Percentiles rank a stretch among this genome's conserved stretches.
Evolutionary conservation across 495 filamentous ascomycete genomes (phyloP).

Genomic region (Annulohypoxylon bovei): DNA sequence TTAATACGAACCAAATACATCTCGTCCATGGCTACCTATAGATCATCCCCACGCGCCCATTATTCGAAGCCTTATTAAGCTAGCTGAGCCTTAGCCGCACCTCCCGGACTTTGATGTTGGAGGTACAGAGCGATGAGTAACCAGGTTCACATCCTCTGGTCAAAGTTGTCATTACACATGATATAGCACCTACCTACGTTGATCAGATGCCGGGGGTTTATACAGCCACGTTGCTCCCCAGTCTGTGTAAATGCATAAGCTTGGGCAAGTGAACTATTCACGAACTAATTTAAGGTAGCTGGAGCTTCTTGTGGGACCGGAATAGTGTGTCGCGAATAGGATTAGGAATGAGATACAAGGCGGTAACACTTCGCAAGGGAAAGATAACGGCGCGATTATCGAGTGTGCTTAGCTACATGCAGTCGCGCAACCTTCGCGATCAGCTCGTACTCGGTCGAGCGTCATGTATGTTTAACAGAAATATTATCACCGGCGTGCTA

Average conservation of each 20-base stretch:
- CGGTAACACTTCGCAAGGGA: background rate
- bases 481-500: background rate
- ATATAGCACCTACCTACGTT: background rate
- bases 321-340: background rate
- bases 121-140: background rate
- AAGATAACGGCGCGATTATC: background rate
- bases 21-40: background rate
- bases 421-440: background rate
- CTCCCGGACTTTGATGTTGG: background rate
- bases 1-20: background rate
- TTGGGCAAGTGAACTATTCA: background rate
- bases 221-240: background rate
- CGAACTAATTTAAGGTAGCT: background rate
- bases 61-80: background rate
- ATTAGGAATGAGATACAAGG: background rate
- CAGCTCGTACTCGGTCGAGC: background rate
- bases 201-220: background rate
- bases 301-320: background rate
- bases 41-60: background rate
- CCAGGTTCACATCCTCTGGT: slow-evolving; percentile 10
- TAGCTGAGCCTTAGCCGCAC: background rate
- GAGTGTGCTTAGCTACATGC: background rate
- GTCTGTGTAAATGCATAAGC: background rate
- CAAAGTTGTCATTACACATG: background rate
- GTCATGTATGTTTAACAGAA: background rate